A percentile compares a stretch with the other conserved stretches of the same genome.
These are phyloP conservation scores for Chrysoporthe puriensis DNA, from an alignment of 2,329 filamentous ascomycete genomes.

Conservation along the genomic window DNA sequence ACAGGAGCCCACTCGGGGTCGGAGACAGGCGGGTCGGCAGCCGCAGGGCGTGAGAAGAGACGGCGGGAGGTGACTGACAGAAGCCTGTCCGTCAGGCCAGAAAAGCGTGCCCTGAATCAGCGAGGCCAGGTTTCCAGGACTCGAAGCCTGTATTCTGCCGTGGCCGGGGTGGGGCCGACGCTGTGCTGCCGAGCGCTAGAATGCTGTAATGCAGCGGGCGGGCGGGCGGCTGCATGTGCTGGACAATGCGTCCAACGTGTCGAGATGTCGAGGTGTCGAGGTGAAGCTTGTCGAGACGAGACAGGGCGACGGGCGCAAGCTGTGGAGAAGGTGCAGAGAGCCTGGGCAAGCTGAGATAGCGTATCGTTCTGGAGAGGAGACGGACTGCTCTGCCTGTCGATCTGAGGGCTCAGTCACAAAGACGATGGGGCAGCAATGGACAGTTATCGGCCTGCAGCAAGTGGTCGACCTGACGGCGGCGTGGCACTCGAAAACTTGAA, in stretches of 20 bases:
- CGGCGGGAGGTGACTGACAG: not conserved
- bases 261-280: not conserved
- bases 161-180: slow-evolving; percentile 26
- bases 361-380: not conserved
- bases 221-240: slow-evolving; percentile 9
- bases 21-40: not conserved
- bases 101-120: slow-evolving; percentile 11
- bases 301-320: not conserved
- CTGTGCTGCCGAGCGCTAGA: slow-evolving; percentile 17
- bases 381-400: no score
- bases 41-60: not conserved
- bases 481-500: not conserved
- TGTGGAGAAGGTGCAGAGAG: not conserved
- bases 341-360: not conserved
- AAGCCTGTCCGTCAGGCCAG: not conserved
- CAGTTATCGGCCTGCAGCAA: not conserved
- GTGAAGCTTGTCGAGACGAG: not conserved
- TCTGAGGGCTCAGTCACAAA: slow-evolving; percentile 4
- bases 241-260: not conserved
- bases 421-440: slow-evolving; percentile 13
- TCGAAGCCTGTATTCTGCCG: slow-evolving; percentile 23
- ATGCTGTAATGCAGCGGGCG: slow-evolving; percentile 6
- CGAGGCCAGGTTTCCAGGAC: not conserved
- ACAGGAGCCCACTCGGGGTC: not conserved
- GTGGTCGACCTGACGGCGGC: not conserved